These are phyloP conservation scores for Blastobotrys chiropterorum DNA, from an alignment of 805 yeast genomes.

Conservation along the genomic window DNA sequence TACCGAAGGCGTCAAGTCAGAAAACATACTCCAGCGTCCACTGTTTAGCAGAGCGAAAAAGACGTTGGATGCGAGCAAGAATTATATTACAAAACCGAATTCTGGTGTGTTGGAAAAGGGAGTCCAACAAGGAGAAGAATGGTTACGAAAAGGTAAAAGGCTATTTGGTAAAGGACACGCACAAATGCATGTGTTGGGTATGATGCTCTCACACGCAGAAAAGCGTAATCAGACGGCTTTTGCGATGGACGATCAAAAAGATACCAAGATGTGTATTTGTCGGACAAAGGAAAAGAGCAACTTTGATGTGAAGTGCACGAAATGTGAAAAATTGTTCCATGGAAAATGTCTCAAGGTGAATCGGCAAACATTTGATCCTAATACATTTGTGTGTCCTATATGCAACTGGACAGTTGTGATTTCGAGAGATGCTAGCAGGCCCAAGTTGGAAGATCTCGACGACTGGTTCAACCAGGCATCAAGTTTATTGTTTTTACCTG, in stretches of 20 bases:
- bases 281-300: slow-evolving; percentile 31
- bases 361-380: no score
- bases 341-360: slow-evolving; percentile 64
- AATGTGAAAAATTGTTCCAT: slow-evolving; percentile 88
- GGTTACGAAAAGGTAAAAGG: slow-evolving; percentile 33
- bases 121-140: slow-evolving; percentile 30
- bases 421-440: slow-evolving; percentile 32
- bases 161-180: slow-evolving; percentile 35
- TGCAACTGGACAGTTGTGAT: slow-evolving; percentile 39
- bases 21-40: slow-evolving; percentile 29
- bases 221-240: slow-evolving; percentile 14
- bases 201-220: slow-evolving; percentile 24
- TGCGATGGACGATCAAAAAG: slow-evolving; percentile 34
- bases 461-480: slow-evolving; percentile 27
- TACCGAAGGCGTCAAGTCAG: slow-evolving; percentile 26
- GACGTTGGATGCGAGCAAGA: no score
- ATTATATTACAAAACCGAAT: slow-evolving; percentile 18
- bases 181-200: slow-evolving; percentile 26
- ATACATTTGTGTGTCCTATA: slow-evolving; percentile 47
- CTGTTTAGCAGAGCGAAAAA: no score
- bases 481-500: slow-evolving; percentile 30
- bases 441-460: slow-evolving; percentile 31
- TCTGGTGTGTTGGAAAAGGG: slow-evolving; percentile 20
- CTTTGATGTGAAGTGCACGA: slow-evolving; percentile 9
- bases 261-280: slow-evolving; percentile 23